A percentile compares a stretch with the other conserved stretches of the same genome.
phyloP scores from a whole-genome alignment of 208 protist species.

The Trypanosoma grayi region DNA sequence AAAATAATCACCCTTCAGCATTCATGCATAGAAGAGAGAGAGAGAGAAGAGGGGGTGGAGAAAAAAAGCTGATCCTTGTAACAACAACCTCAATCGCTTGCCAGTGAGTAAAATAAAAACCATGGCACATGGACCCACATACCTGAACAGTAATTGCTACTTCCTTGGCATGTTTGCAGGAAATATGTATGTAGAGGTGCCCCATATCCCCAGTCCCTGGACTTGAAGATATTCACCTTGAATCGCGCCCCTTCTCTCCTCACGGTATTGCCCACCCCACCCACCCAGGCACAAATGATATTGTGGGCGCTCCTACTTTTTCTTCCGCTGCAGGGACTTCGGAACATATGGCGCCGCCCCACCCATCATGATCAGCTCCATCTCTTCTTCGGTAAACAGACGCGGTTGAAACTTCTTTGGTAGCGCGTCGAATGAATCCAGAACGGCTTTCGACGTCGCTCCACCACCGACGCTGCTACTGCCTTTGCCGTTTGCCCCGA shows the following conservation, averaged over 20 bases:
- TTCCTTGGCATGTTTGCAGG: too few species aligned
- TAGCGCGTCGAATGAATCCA: constrained; percentile 58
- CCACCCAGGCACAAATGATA: too few species aligned
- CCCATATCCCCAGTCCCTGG: too few species aligned
- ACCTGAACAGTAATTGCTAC: too few species aligned
- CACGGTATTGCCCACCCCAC: too few species aligned
- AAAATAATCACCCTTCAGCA: background rate
- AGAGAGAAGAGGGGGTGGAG: constrained; percentile 2
- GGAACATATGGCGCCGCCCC: constrained; percentile 77
- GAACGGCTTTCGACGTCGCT: constrained; percentile 18
- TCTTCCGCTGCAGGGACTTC: constrained; percentile 72
- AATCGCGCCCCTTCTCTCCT: too few species aligned
- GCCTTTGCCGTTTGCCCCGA: background rate
- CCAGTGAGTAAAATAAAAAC: too few species aligned
- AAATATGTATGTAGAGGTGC: too few species aligned
- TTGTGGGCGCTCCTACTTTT: constrained; percentile 54
- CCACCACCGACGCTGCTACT: background rate
- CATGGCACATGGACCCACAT: too few species aligned
- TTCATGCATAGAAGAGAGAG: background rate
- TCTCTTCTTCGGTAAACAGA: constrained; percentile 67
- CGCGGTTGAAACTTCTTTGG: constrained; percentile 55
- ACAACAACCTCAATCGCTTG: too few species aligned
- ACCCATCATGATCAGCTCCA: constrained; percentile 72
- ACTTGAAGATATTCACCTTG: too few species aligned
- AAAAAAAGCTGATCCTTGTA: too few species aligned